Evolutionary conservation across 257 asterid species (phyloP).

Genomic region (Gynochthodes officinalis): DNA sequence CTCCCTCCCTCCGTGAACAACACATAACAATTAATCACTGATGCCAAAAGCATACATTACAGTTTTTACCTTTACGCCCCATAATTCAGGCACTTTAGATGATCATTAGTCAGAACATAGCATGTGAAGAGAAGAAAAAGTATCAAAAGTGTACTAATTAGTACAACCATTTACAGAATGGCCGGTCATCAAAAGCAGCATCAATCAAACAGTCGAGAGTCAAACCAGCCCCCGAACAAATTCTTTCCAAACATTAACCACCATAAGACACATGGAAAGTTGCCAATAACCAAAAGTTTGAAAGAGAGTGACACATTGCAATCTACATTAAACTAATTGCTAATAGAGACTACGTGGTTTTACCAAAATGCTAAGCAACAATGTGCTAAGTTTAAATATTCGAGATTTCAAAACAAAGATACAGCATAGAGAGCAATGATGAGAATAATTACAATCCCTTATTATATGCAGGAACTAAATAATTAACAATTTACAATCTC

Average conservation of each 20-base stretch:
- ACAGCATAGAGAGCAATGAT: background rate
- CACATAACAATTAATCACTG: background rate
- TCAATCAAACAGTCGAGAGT: background rate
- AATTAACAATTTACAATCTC: slow-evolving; percentile 21
- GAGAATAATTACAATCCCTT: slow-evolving; percentile 21
- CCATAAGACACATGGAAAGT: background rate
- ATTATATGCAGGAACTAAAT: slow-evolving; percentile 17
- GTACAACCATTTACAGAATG: background rate
- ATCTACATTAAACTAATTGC: no score
- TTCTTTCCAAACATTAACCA: background rate
- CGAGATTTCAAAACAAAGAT: no score
- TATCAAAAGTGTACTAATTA: background rate
- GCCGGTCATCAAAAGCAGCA: slow-evolving; percentile 7
- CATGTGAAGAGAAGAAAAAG: slow-evolving; percentile 23
- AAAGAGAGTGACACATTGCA: background rate
- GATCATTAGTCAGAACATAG: slow-evolving; percentile 18
- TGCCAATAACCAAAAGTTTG: background rate
- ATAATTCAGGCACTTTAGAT: slow-evolving; percentile 2
- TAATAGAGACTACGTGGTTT: no score
- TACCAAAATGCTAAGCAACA: no score
- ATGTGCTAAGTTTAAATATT: no score
- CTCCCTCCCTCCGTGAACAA: slow-evolving; percentile 1
- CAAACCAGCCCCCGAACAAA: background rate
- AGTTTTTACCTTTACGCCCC: slow-evolving; percentile 1
- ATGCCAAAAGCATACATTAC: slow-evolving; percentile 14